A percentile compares a stretch with the other conserved stretches of the same genome.
These are phyloP conservation scores for Chalara sp. DNA, from an alignment of 2,329 filamentous ascomycete species.

Conservation along the genomic window DNA sequence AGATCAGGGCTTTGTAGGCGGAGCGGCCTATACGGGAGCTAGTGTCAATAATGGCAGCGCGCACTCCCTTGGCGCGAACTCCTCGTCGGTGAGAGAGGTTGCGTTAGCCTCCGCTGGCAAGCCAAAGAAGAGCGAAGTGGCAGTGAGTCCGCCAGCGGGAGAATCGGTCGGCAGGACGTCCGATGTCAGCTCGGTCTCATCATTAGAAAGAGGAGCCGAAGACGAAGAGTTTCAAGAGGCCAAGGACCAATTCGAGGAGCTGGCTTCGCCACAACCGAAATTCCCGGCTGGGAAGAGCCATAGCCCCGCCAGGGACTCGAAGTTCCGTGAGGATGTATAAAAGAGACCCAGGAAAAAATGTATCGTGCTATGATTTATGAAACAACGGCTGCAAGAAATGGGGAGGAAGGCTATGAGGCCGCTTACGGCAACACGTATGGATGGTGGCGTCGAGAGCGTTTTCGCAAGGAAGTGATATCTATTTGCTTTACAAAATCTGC, in stretches of 20 bases:
- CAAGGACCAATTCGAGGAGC: slow-evolving; percentile 33
- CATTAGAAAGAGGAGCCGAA: slow-evolving; percentile 1
- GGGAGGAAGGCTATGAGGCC: too few relatives aligned
- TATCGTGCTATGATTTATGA: too few relatives aligned
- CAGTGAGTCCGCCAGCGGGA: background rate
- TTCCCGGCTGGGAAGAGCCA: slow-evolving; percentile 30
- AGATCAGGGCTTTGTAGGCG: slow-evolving; percentile 41
- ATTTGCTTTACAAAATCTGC: too few relatives aligned
- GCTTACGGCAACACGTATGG: too few relatives aligned
- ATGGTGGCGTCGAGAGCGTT: too few relatives aligned
- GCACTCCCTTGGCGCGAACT: slow-evolving; percentile 26
- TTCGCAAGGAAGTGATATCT: too few relatives aligned
- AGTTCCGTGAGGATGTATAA: slow-evolving; percentile 49
- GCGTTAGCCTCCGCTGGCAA: slow-evolving; percentile 8
- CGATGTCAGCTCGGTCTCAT: slow-evolving; percentile 7
- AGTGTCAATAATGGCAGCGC: slow-evolving; percentile 38
- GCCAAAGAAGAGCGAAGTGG: slow-evolving; percentile 4
- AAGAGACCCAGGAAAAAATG: background rate
- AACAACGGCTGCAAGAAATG: too few relatives aligned
- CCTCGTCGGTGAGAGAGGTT: slow-evolving; percentile 13
- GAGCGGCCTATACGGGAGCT: slow-evolving; percentile 38
- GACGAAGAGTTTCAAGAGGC: slow-evolving; percentile 46
- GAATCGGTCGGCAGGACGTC: slow-evolving; percentile 1
- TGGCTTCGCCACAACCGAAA: slow-evolving; percentile 27
- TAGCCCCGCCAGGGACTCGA: slow-evolving; percentile 50